Conservation (phyloP, 2,329 filamentous ascomycete genomes). For the Aspergillus melleus region DNA sequence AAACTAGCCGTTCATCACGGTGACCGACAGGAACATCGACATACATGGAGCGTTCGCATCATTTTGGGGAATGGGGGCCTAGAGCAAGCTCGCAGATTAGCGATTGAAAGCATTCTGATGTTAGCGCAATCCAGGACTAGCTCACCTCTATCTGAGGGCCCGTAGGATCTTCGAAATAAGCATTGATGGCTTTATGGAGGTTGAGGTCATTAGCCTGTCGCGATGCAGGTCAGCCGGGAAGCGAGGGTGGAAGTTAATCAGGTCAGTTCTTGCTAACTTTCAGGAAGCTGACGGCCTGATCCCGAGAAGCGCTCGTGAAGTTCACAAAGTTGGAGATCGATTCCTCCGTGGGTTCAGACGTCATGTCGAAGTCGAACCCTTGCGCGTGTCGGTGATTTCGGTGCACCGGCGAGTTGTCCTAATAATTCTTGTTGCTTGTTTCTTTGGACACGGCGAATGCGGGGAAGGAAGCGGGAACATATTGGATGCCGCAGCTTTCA, state of each 20-base stretch:
- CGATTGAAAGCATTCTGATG: not conserved
- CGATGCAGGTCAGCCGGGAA: not conserved
- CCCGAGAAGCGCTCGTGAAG: conserved; percentile 42
- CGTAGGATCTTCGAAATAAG: conserved; percentile 48
- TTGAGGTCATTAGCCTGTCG: conserved; percentile 47
- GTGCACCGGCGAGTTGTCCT: too few species aligned
- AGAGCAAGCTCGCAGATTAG: conserved; percentile 10
- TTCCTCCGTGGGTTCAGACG: conserved; percentile 41
- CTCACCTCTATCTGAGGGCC: conserved; percentile 34
- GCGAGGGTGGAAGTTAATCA: not conserved
- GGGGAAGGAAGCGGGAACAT: too few species aligned
- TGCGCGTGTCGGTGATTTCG: too few species aligned
- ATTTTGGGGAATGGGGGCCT: conserved; percentile 25
- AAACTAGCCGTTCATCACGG: not conserved
- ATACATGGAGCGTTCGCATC: conserved; percentile 29
- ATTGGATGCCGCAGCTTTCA: too few species aligned
- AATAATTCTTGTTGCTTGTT: too few species aligned
- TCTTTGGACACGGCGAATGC: too few species aligned
- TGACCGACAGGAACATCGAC: conserved; percentile 1
- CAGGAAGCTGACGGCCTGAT: conserved; percentile 42
- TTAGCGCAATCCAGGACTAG: not conserved
- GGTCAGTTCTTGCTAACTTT: conserved; percentile 30
- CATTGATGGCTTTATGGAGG: conserved; percentile 48
- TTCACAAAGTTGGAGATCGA: conserved; percentile 42
- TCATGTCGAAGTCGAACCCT: conserved; percentile 24